Evolutionary conservation across 306 rosid species (phyloP).

Genomic region (Prunus salicina): DNA sequence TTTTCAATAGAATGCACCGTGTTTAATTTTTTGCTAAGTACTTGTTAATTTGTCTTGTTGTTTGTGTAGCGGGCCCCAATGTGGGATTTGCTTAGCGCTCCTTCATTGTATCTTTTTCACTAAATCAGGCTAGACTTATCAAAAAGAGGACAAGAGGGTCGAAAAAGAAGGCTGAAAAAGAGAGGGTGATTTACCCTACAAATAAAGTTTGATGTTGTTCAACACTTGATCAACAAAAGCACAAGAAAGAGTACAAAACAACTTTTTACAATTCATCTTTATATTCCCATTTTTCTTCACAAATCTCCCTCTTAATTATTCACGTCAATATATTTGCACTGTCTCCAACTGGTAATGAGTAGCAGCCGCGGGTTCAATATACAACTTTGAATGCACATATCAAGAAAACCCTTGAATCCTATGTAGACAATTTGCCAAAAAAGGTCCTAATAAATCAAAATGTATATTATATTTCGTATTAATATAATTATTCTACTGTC

Average conservation of each 20-base stretch:
- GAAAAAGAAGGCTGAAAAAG: conserved; percentile 72
- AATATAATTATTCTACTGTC: too few relatives aligned
- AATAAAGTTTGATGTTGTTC: conserved; percentile 43
- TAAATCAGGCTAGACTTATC: conserved; percentile 46
- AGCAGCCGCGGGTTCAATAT: conserved; percentile 8
- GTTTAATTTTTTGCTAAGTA: conserved; percentile 39
- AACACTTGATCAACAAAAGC: conserved; percentile 29
- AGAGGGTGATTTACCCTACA: conserved; percentile 59
- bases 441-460: neutral
- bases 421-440: neutral
- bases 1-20: conserved; percentile 50
- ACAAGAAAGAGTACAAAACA: conserved; percentile 35
- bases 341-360: conserved; percentile 2
- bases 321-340: neutral
- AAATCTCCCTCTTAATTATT: neutral
- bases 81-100: conserved; percentile 55
- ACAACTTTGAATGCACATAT: neutral
- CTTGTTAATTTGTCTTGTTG: conserved; percentile 64
- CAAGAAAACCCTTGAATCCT: neutral
- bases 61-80: conserved; percentile 50
- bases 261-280: conserved; percentile 36
- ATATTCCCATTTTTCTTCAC: conserved; percentile 12
- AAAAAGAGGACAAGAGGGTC: conserved; percentile 60
- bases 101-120: conserved; percentile 40
- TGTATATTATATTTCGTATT: too few relatives aligned